Evolutionary conservation across 1,284 basidiomycete species (phyloP).

Genomic region (Takashimella koratensis): DNA sequence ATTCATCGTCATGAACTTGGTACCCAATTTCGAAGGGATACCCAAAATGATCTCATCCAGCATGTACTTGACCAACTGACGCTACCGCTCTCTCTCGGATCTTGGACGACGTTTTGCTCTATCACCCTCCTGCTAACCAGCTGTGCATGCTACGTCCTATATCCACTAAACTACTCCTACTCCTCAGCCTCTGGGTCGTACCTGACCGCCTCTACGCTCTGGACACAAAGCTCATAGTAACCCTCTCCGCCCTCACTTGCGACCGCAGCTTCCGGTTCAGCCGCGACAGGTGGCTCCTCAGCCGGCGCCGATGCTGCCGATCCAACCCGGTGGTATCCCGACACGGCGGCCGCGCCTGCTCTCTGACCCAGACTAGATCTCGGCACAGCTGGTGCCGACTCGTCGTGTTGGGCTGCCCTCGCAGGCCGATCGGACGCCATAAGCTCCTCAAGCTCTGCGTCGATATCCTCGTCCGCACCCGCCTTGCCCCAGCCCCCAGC

Average conservation of each 20-base stretch:
- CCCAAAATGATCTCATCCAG: no score
- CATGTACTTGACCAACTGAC: no score
- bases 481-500: constrained; percentile 34
- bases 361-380: background rate
- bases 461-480: constrained; percentile 18
- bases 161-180: no score
- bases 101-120: no score
- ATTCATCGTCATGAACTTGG: no score
- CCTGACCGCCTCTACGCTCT: constrained; percentile 46
- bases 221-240: constrained; percentile 52
- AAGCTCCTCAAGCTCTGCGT: constrained; percentile 31
- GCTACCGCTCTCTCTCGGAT: no score
- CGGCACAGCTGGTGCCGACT: background rate
- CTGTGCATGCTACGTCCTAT: no score
- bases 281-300: constrained; percentile 4
- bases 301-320: background rate
- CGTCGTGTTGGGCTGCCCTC: background rate
- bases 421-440: constrained; percentile 17
- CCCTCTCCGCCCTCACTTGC: constrained; percentile 27
- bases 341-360: background rate
- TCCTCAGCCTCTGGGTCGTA: constrained; percentile 39
- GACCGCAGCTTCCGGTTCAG: background rate
- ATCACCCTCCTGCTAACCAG: no score
- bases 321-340: constrained; percentile 34
- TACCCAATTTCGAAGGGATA: no score